A percentile compares a stretch with the other conserved stretches of the same genome.
phyloP scores from a whole-genome alignment of 306 rosid genomes.

The Prunus armeniaca region DNA sequence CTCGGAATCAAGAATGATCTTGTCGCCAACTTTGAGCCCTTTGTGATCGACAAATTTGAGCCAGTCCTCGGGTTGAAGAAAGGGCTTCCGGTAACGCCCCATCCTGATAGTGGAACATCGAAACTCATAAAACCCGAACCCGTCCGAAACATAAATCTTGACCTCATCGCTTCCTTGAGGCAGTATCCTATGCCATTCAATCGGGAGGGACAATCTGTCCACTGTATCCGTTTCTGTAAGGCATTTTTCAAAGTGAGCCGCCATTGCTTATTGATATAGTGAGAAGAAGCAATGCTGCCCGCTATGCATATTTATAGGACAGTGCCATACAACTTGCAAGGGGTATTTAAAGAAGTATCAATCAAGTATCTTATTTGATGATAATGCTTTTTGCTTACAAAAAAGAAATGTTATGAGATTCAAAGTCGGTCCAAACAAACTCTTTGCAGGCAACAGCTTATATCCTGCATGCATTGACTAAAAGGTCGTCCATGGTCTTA shows the following conservation, averaged over 20 bases:
- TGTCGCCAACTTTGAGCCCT: background rate
- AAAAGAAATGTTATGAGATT: too few relatives aligned
- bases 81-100: background rate
- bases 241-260: background rate
- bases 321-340: too few relatives aligned
- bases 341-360: too few relatives aligned
- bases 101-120: background rate
- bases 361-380: too few relatives aligned
- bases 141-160: background rate
- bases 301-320: too few relatives aligned
- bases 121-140: background rate
- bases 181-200: background rate
- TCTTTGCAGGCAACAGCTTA: too few relatives aligned
- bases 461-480: too few relatives aligned
- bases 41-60: background rate
- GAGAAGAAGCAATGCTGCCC: too few relatives aligned
- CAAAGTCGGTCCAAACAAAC: too few relatives aligned
- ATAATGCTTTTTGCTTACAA: too few relatives aligned
- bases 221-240: background rate
- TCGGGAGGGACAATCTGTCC: background rate
- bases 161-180: background rate
- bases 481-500: too few relatives aligned
- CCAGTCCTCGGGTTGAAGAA: background rate
- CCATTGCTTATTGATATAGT: background rate
- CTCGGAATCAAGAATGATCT: background rate